These are phyloP conservation scores for Corniculantispora saksenae DNA, from an alignment of 2,329 filamentous ascomycete genomes.

Conservation along the genomic window DNA sequence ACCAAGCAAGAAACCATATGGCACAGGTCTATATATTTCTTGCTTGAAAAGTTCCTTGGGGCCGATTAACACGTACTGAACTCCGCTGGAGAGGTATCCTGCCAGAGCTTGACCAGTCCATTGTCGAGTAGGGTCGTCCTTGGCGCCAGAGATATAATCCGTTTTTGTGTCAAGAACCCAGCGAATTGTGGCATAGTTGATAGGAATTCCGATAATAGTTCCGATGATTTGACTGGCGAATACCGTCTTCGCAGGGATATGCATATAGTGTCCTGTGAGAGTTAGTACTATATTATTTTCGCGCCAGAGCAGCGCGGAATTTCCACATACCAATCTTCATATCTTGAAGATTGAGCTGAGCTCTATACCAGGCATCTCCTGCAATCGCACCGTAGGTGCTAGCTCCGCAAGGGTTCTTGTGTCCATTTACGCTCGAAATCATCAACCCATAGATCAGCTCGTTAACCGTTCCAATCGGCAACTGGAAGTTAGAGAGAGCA, in stretches of 20 bases:
- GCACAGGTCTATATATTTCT: slow-evolving; percentile 48
- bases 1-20: slow-evolving; percentile 56
- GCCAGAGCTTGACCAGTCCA: slow-evolving; percentile 61
- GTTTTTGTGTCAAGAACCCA: slow-evolving; percentile 60
- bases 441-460: slow-evolving; percentile 62
- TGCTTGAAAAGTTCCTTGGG: slow-evolving; percentile 51
- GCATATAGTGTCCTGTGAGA: slow-evolving; percentile 55
- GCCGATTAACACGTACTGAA: slow-evolving; percentile 61
- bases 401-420: slow-evolving; percentile 60
- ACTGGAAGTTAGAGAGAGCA: slow-evolving; percentile 56
- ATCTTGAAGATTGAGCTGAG: slow-evolving; percentile 60
- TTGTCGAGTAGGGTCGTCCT: slow-evolving; percentile 57
- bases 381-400: slow-evolving; percentile 60
- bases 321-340: slow-evolving; percentile 54
- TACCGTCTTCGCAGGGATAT: slow-evolving; percentile 58
- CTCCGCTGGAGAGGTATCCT: slow-evolving; percentile 53
- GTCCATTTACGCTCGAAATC: slow-evolving; percentile 51
- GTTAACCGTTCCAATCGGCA: slow-evolving; percentile 59
- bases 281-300: not conserved
- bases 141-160: slow-evolving; percentile 53
- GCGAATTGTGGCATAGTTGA: slow-evolving; percentile 62
- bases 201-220: slow-evolving; percentile 57
- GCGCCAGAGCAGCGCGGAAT: not conserved
- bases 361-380: slow-evolving; percentile 62
- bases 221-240: slow-evolving; percentile 65